Evolutionary conservation across 2,329 filamentous ascomycete species (phyloP), one percentile per base, ranked within the genome.

Genomic region (Aureobasidium sp.): DNA sequence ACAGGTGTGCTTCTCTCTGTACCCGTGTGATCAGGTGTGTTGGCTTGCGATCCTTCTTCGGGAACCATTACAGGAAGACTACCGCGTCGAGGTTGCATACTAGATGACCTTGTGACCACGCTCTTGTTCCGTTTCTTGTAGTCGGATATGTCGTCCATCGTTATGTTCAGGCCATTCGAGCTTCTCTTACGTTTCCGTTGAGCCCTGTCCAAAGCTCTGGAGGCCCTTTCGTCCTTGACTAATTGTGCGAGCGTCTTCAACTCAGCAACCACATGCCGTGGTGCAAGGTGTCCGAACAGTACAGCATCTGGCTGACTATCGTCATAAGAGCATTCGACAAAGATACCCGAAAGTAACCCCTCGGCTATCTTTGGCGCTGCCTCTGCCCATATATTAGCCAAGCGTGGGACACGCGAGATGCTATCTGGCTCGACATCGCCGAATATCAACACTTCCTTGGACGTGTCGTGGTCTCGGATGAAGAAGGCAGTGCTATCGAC

Each of bases 301-400:
- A 86, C 83, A 54, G 88, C 86, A 63, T 94, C 86, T 27, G 84
- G 81, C 68, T 91, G 88, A 8, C 84, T 83, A 72, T 97, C 88
- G 64, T 91, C 89, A 73, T 93, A 99, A 64, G 90, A 96, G 74
- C 93, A 97, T 77, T 99, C 94, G 67, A 99, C 95, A 70, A 97
- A 93, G 13, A 99, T 88, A 11, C 88, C 93, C 0, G 81, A 82
- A 0, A 99, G 80, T 4, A 82, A 79, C 1, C 90, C 90, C 0
- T 80, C 76, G 0, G 81, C 88, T 30, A 99, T 85, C 71, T 95
- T 96, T 9, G 88, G 88, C 0, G 92, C 93, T 0, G 93, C 93
- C 69, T 94, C 89, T 66, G 85, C 82, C 94, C 94, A 99, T 14
- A 99, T 85, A 14, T 80, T 79, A n/a, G 82, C 77, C 66, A 94